Percentiles rank a stretch among this genome's conserved stretches.
Evolutionary conservation across 768 basidiomycete species (phyloP).

Genomic region (Amyloporia xantha): DNA sequence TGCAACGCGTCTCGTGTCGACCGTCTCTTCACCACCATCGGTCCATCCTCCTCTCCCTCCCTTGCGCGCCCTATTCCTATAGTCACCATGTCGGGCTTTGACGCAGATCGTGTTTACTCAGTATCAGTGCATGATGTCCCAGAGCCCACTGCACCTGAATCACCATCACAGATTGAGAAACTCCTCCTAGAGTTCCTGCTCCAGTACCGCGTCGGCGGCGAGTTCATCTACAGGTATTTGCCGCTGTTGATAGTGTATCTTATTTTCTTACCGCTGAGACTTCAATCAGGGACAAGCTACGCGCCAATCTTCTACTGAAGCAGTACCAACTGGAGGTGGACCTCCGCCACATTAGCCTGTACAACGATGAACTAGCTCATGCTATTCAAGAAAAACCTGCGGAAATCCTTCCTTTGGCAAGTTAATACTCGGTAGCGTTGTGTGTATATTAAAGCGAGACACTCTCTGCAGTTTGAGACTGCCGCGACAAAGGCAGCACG

Average conservation of each 20-base stretch:
- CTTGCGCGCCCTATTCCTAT: neutral
- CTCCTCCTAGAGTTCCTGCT: conserved; percentile 81
- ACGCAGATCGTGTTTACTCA: conserved; percentile 72
- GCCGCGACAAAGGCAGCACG: conserved; percentile 84
- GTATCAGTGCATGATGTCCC: conserved; percentile 70
- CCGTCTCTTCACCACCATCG: conserved; percentile 6
- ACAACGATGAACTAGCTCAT: conserved; percentile 92
- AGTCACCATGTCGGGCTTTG: conserved; percentile 76
- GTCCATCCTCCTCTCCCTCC: neutral
- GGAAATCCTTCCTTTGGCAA: conserved; percentile 81
- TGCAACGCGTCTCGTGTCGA: conserved; percentile 4
- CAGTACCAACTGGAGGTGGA: conserved; percentile 64
- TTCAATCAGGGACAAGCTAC: conserved; percentile 70
- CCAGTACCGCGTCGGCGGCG: conserved; percentile 81
- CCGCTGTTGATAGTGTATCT: neutral
- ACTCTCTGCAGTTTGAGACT: conserved; percentile 69
- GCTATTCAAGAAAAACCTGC: conserved; percentile 84
- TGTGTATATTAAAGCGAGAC: neutral
- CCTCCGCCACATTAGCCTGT: conserved; percentile 46
- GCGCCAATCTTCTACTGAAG: conserved; percentile 84
- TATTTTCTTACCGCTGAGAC: neutral
- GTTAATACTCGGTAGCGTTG: conserved; percentile 50
- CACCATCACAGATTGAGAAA: conserved; percentile 76
- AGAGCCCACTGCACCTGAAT: conserved; percentile 51
- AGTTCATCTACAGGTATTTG: conserved; percentile 84